Evolutionary conservation across 208 protist genomes (phyloP), one percentile per base, ranked within the genome.

Genomic region (Balamuthia mandrillaris): DNA sequence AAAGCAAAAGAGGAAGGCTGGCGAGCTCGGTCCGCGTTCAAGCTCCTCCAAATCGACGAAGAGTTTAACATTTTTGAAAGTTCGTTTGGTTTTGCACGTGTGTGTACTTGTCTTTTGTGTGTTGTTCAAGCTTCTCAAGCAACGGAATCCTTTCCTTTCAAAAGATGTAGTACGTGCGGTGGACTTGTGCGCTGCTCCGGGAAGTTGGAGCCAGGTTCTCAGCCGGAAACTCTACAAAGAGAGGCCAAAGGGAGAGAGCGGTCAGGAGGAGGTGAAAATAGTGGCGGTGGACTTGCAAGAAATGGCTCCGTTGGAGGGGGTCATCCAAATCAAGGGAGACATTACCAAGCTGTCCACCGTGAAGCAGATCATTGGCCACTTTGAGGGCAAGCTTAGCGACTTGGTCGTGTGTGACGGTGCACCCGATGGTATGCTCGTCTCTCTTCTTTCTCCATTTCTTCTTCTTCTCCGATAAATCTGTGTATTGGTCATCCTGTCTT

Each of bases 1-100:
- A 98, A 98, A 65, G 99, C 99, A 7, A 99, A 99, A 90, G 97
- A 99, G 88, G 96, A 99, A 45, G 97, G 97, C 54, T 99, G 95
- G 87, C 92, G 98, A 18, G 98, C 98, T 4, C 93, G 99, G 41
- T 98, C 96, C 60, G 98, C 99, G 7, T 99, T 98, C 92, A 99
- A 99, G 90, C 93, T 99, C 6, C 92, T 99, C 1, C 98, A 99
- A 86, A 94, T 99, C 7, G 96, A 99, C 82, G 96, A 99, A 52
- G 93, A 99, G 75, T 99, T 98, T 87, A 68, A 95, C 61, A 95
- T 99, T 31, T 94, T 99, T 27, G 75, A 95, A 41, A 77, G 86
- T 51, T 45, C n/a, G 10, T 84, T 42, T 9, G 45, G 14, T 18
- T 41, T 14, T 70, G 14, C 27, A 35, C 31, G 14, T 70, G 27